Percentiles rank a stretch among this genome's conserved stretches.
Evolutionary conservation across 1,284 basidiomycete genomes (phyloP).

Genomic region (Papiliotrema nemorosa): DNA sequence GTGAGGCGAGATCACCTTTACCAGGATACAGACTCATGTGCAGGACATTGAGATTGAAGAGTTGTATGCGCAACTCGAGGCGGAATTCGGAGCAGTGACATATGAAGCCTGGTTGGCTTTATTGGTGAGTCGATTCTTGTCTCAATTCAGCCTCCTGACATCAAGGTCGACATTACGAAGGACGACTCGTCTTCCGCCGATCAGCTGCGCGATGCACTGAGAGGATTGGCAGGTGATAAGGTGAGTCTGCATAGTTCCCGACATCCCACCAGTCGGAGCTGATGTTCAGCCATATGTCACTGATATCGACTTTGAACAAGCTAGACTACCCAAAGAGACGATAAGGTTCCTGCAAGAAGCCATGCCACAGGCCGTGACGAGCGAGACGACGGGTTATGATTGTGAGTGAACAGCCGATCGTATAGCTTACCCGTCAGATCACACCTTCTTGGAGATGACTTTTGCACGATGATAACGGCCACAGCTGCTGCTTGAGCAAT

Average conservation of each 20-base stretch:
- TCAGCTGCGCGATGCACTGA: constrained; percentile 89
- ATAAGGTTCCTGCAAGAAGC: constrained; percentile 70
- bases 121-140: constrained; percentile 56
- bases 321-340: constrained; percentile 72
- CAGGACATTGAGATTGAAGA: constrained; percentile 82
- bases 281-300: constrained; percentile 75
- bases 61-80: constrained; percentile 78
- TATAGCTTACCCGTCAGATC: too few relatives aligned
- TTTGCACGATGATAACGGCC: too few relatives aligned
- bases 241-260: constrained; percentile 53
- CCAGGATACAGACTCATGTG: constrained; percentile 1
- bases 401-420: too few relatives aligned
- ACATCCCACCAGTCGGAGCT: background rate
- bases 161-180: constrained; percentile 87
- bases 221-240: constrained; percentile 86
- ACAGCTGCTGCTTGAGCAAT: too few relatives aligned
- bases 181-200: constrained; percentile 85
- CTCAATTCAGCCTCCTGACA: background rate
- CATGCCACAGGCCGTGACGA: constrained; percentile 29
- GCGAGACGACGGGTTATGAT: constrained; percentile 26
- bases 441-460: constrained; percentile 38
- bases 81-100: constrained; percentile 81
- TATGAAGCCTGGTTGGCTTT: constrained; percentile 95
- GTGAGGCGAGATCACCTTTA: constrained; percentile 49
- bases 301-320: constrained; percentile 84